Base-by-base conservation (phyloP, 441 rosid species). In the Kokia cookei region DNA sequence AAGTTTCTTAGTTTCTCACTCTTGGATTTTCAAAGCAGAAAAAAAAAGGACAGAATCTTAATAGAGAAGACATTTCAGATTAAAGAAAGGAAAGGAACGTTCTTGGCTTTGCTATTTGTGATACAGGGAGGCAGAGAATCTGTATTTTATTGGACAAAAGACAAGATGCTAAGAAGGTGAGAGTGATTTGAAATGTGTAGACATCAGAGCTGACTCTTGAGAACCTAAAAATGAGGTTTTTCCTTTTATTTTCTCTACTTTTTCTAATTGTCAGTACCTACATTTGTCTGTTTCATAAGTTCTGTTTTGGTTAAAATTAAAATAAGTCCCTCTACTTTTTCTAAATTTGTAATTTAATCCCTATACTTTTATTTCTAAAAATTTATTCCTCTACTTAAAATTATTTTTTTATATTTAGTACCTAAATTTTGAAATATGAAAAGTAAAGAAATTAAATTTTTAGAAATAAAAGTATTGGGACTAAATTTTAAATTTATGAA, bases 191-290 rank as follows among this genome's bases (percentile, higher is more conserved):
- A 78, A 78, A 79, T 50, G 47, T 71, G 75, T 72, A 74, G 71
- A 73, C 68, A 67, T 58, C 43, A n/a, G 77, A 76, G 92, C 88
- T 86, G 87, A 85, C 90, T 77, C 84, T 79, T 78, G 59, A 17
- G 58, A 64, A 51, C 27, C 8, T 4, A 27, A 50, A 17, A 7
- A 24, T 13, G 4, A 59, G 7, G 2, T 2, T 1, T 73, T 74
- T 53, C 6, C 4, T 43, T 51, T 17, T 67, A 50, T 2, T 15
- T 67, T 68, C 50, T 2, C 42, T 60, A 51, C 1, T 60, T 61
- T 77, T 72, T 68, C 76, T 73, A 45, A 72, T 81, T 73, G 80
- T 79, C 82, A 81, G 86, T 60, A 78, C 83, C 82, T 82, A 77
- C 48, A 55, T 80, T 77, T 83, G 83, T 77, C 79, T 61, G 61